Conservation (phyloP, 139 green algal species). For the Chlorella sp. region DNA sequence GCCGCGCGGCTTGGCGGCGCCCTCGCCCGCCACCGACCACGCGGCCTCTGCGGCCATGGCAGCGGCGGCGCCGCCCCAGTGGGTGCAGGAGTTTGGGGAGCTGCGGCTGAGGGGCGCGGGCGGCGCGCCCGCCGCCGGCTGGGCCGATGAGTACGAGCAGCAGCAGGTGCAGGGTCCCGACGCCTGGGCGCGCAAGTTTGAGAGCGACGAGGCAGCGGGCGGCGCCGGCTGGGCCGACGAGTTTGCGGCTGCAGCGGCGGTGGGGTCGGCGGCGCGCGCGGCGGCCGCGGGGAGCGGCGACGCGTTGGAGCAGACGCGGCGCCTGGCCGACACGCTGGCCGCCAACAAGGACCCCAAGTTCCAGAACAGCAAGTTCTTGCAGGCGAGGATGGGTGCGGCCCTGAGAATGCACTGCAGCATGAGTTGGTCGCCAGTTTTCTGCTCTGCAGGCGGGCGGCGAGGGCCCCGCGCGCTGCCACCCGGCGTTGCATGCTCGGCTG, state of each 20-base stretch:
- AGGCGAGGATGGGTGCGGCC: too few species aligned
- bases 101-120: constrained; percentile 3
- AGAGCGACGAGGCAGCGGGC: neutral
- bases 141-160: constrained; percentile 53
- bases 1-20: constrained; percentile 10
- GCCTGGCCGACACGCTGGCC: constrained; percentile 58
- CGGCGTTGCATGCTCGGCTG: too few species aligned
- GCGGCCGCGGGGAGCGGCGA: constrained; percentile 5
- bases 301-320: constrained; percentile 50
- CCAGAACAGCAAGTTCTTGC: constrained; percentile 88
- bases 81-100: constrained; percentile 39
- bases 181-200: constrained; percentile 16
- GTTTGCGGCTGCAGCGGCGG: constrained; percentile 24
- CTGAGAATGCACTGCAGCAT: too few species aligned
- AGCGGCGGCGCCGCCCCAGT: constrained; percentile 1
- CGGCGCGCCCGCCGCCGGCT: constrained; percentile 36
- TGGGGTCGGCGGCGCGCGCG: neutral
- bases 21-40: neutral
- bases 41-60: constrained; percentile 34
- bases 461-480: too few species aligned
- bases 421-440: too few species aligned
- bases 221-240: constrained; percentile 46
- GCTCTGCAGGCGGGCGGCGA: too few species aligned
- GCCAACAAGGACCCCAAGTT: constrained; percentile 79
- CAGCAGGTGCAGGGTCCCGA: constrained; percentile 18